A percentile compares a stretch with the other conserved stretches of the same genome.
These are phyloP conservation scores for Bipolaris gigantea DNA, from an alignment of 2,329 filamentous ascomycete genomes.

Conservation along the genomic window DNA sequence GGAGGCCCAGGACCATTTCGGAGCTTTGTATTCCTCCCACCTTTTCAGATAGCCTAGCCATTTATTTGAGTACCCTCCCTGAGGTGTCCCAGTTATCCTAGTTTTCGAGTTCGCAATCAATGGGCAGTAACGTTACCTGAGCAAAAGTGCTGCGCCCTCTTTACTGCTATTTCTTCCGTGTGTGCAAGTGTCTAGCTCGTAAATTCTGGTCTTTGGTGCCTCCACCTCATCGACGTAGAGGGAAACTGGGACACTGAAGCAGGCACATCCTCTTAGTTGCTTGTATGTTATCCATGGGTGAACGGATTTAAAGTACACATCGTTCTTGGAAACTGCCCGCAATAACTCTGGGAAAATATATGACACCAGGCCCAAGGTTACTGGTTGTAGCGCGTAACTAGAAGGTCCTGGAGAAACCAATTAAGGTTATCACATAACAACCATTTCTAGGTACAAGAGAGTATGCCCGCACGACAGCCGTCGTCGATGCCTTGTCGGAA, in stretches of 20 bases:
- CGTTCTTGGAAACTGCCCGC: no score
- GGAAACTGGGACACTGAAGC: no score
- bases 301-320: no score
- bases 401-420: background rate
- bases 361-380: background rate
- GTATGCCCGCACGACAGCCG: background rate
- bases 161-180: background rate
- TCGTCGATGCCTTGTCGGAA: background rate
- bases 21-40: constrained; percentile 4
- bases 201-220: background rate
- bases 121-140: background rate
- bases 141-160: background rate
- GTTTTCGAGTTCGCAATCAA: constrained; percentile 1
- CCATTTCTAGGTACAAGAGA: background rate
- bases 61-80: background rate
- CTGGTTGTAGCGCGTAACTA: background rate
- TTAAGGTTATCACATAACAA: background rate
- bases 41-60: background rate
- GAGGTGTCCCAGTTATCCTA: background rate
- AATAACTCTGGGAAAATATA: background rate
- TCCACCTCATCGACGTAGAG: background rate
- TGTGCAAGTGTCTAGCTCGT: background rate
- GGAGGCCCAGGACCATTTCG: constrained; percentile 23
- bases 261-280: no score
- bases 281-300: no score